Evolutionary conservation across 345 rosid genomes (phyloP).

Genomic region (Gossypium sturtianum): DNA sequence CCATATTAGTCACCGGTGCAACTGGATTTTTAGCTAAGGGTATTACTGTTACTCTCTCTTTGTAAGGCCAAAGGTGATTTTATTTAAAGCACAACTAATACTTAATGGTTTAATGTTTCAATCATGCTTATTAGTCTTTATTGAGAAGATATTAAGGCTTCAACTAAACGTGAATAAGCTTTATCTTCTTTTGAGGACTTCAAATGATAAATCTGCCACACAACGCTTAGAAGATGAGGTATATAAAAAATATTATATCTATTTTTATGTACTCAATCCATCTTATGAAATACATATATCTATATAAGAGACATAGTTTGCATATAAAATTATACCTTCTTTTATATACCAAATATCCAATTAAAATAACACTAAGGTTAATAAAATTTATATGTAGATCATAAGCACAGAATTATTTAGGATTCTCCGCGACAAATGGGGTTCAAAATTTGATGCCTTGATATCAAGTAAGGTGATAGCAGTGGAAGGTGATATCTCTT

Average conservation of each 20-base stretch:
- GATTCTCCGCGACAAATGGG: conserved; percentile 11
- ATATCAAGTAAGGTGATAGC: conserved; percentile 14
- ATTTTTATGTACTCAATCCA: not conserved
- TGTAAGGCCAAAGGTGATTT: not conserved
- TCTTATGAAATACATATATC: not conserved
- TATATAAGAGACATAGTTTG: not conserved
- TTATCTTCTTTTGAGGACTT: conserved; percentile 45
- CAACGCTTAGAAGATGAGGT: conserved; percentile 45
- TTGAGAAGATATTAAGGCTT: conserved; percentile 44
- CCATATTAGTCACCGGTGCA: no score
- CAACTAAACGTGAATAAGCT: conserved; percentile 52
- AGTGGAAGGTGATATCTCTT: conserved; percentile 29
- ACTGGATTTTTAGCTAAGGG: conserved; percentile 19
- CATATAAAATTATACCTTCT: no score
- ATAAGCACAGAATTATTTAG: conserved; percentile 24
- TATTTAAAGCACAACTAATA: not conserved
- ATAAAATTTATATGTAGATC: conserved; percentile 9
- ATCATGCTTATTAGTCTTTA: conserved; percentile 22
- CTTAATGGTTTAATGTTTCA: no score
- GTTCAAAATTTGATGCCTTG: conserved; percentile 1
- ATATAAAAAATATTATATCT: not conserved
- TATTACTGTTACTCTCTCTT: not conserved
- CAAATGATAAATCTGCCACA: conserved; percentile 30
- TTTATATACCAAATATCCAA: no score
- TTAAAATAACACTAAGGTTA: no score